phyloP scores from a whole-genome alignment of 108 stramenopile species.

The Cyclotella sp. region DNA sequence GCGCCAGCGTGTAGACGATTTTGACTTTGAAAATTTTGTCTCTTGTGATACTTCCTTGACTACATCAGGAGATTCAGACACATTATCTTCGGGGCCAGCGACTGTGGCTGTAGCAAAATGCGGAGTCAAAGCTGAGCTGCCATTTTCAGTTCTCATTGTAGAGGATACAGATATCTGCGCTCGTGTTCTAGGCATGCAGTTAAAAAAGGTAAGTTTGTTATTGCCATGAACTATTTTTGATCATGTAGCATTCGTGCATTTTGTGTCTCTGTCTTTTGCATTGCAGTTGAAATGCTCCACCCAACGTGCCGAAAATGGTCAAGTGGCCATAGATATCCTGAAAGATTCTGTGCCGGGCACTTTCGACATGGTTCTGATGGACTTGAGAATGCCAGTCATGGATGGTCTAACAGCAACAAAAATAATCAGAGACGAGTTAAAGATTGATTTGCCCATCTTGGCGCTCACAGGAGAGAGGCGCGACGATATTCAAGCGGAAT shows the following conservation, averaged over 20 bases:
- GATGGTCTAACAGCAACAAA: constrained; percentile 61
- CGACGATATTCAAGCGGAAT: constrained; percentile 24
- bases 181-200: constrained; percentile 32
- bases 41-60: constrained; percentile 5
- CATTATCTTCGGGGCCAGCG: neutral
- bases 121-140: constrained; percentile 38
- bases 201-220: constrained; percentile 1
- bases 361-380: constrained; percentile 61
- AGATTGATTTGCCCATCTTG: constrained; percentile 34
- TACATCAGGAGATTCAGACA: constrained; percentile 4
- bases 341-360: constrained; percentile 26
- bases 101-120: constrained; percentile 38
- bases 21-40: constrained; percentile 10
- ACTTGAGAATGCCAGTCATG: constrained; percentile 68
- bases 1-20: constrained; percentile 21
- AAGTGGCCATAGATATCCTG: constrained; percentile 55
- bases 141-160: constrained; percentile 57
- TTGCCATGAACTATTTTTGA: neutral
- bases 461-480: constrained; percentile 41
- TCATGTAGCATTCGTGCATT: neutral
- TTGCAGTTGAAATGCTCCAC: constrained; percentile 38
- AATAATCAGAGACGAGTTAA: constrained; percentile 32
- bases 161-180: constrained; percentile 67
- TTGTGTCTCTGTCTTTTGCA: neutral
- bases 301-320: constrained; percentile 54